phyloP scores from a whole-genome alignment of 2,329 filamentous ascomycete genomes.

The Delphinella strobiligena region DNA sequence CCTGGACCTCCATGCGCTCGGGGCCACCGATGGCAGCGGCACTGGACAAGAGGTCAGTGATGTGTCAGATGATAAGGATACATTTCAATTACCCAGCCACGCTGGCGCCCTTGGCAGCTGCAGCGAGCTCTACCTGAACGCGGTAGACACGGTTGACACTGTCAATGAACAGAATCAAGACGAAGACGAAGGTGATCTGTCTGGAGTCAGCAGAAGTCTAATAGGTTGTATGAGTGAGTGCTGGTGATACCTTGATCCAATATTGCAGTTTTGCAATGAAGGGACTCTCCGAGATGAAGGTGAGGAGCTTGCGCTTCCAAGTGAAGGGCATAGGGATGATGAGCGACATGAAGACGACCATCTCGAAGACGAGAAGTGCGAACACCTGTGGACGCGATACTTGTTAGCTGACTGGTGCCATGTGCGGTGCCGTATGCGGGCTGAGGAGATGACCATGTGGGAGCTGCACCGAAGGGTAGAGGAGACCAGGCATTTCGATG shows the following conservation, averaged over 20 bases:
- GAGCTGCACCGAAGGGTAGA: slow-evolving; percentile 22
- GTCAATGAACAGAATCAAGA: slow-evolving; percentile 94
- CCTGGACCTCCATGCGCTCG: slow-evolving; percentile 96
- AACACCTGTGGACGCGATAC: slow-evolving; percentile 68
- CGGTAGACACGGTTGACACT: slow-evolving; percentile 94
- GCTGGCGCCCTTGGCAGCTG: slow-evolving; percentile 51
- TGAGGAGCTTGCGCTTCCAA: slow-evolving; percentile 76
- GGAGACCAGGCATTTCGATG: slow-evolving; percentile 22
- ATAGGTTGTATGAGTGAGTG: background rate
- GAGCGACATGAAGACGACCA: slow-evolving; percentile 67
- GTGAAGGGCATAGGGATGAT: slow-evolving; percentile 82
- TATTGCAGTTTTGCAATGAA: slow-evolving; percentile 88
- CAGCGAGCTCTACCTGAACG: slow-evolving; percentile 77
- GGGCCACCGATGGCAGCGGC: slow-evolving; percentile 64
- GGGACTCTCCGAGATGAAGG: slow-evolving; percentile 86
- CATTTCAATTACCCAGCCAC: slow-evolving; percentile 33
- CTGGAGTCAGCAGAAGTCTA: slow-evolving; percentile 1
- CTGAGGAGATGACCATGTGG: no score
- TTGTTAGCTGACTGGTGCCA: no score
- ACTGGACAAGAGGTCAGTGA: slow-evolving; percentile 30
- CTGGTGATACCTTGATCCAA: slow-evolving; percentile 62
- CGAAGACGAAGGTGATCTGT: slow-evolving; percentile 95
- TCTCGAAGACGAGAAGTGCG: slow-evolving; percentile 69
- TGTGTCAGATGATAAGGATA: background rate
- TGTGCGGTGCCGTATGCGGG: no score